Evolutionary conservation across 2,329 filamentous ascomycete species (phyloP), one percentile per base, ranked within the genome.

Genomic region (Talaromyces piceae): DNA sequence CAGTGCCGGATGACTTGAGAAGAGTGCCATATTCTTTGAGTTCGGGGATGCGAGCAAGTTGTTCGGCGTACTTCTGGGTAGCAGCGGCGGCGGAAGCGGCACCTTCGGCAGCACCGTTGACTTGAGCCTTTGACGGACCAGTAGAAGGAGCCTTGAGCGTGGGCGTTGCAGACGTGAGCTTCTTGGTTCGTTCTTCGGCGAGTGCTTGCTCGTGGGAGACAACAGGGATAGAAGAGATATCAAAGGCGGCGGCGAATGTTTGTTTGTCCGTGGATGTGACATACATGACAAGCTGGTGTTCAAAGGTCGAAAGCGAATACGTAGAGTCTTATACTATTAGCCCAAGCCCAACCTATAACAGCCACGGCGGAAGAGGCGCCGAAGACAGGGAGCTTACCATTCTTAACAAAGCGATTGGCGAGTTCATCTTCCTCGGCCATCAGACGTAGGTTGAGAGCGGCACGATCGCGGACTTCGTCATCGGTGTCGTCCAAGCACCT

Each of bases 261-360:
- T 86, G 82, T 69, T 91, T 90, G 63, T 93, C 88, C 49, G 90
- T 88, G 11, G 91, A 90, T 16, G 91, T 95, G 61, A 98, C 91
- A 64, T 98, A 98, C 82, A 95, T 87, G 59, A 96, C 91, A 47
- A 98, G 83, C 67, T 97, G 91, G 67, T 97, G 91, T 76, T 97
- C 93, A 55, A 98, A 94, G 54, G 88, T 90, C 9, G 90, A 88
- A 20, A 98, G 80, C 7, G 91, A 94, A 69, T 91, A 98, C 82
- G 95, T 95, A 57, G 84, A 94, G 68, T 97, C 91, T 91, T 7
- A 6, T 22, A 4, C 12, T 13, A 27, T 66, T 50, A 69, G 61
- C 47, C n/a, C n/a, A n/a, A 54, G 26, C 52, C 45, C 13, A 26
- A 48, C 11, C 20, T 8, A 37, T 33, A 5, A 16, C 31, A 33